Evolutionary conservation across 129 eudicot genomes (phyloP).

Genomic region (Flaveria linearis): DNA sequence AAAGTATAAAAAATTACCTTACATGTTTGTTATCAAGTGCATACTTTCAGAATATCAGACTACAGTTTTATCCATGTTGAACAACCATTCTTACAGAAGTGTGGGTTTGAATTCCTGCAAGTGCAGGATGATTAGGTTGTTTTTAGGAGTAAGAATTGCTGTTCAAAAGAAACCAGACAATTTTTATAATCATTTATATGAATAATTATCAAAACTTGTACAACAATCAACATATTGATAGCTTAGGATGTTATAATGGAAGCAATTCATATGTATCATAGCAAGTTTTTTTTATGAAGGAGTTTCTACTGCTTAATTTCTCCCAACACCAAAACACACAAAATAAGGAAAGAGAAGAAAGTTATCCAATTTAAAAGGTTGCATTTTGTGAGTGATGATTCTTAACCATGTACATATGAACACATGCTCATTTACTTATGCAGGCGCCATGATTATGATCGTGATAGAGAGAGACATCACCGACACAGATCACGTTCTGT

Average conservation of each 20-base stretch:
- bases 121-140: no score
- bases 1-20: neutral
- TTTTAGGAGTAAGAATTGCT: no score
- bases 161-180: neutral
- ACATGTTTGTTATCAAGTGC: neutral
- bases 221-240: neutral
- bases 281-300: neutral
- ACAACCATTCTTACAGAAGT: neutral
- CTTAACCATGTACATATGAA: neutral
- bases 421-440: slow-evolving; percentile 23
- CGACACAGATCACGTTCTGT: slow-evolving; percentile 66
- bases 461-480: slow-evolving; percentile 64
- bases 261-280: neutral
- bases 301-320: neutral
- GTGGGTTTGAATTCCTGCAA: no score
- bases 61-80: neutral
- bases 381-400: slow-evolving; percentile 12
- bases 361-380: neutral
- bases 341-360: neutral
- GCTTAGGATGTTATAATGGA: neutral
- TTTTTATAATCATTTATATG: neutral
- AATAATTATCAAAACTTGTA: neutral
- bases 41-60: neutral
- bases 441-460: slow-evolving; percentile 64
- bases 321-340: neutral